Percentiles rank a stretch among this genome's conserved stretches.
These are phyloP conservation scores for Zymoseptoria brevis DNA, from an alignment of 2,329 filamentous ascomycete genomes.

Conservation along the genomic window DNA sequence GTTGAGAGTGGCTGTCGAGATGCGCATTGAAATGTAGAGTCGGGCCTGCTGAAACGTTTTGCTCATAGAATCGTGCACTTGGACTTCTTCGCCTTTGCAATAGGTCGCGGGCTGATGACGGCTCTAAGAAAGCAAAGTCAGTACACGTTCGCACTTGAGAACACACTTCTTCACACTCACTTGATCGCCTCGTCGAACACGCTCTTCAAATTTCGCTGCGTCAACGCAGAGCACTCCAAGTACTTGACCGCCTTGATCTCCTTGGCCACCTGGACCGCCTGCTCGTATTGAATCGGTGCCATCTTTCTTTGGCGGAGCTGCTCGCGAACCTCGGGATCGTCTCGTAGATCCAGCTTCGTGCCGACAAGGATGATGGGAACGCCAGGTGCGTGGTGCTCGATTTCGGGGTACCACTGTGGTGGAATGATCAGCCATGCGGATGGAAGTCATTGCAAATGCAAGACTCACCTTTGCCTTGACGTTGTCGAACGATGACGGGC, in stretches of 20 bases:
- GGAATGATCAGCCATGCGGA: background rate
- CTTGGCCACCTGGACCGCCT: constrained; percentile 79
- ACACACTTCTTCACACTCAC: constrained; percentile 46
- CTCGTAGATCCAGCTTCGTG: constrained; percentile 91
- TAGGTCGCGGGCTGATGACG: constrained; percentile 61
- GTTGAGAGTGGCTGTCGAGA: background rate
- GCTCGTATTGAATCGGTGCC: constrained; percentile 93
- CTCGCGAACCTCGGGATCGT: constrained; percentile 75
- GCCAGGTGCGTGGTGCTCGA: constrained; percentile 89
- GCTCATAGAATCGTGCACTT: constrained; percentile 62
- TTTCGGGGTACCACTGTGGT: constrained; percentile 86
- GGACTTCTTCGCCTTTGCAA: constrained; percentile 52
- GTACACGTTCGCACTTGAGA: background rate
- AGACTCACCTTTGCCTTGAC: constrained; percentile 84
- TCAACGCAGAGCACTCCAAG: constrained; percentile 93
- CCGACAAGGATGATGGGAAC: constrained; percentile 96
- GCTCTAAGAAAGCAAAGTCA: constrained; percentile 42
- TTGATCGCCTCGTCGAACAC: constrained; percentile 98
- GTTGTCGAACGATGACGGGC: constrained; percentile 96
- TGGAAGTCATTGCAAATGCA: background rate
- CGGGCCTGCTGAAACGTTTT: background rate
- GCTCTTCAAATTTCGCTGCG: constrained; percentile 93
- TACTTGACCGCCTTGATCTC: constrained; percentile 97
- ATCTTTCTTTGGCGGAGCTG: constrained; percentile 84
- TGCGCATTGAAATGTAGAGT: background rate